Evolutionary conservation across 495 filamentous ascomycete genomes (phyloP).

Genomic region (Hyphodiscus hymeniophilus): DNA sequence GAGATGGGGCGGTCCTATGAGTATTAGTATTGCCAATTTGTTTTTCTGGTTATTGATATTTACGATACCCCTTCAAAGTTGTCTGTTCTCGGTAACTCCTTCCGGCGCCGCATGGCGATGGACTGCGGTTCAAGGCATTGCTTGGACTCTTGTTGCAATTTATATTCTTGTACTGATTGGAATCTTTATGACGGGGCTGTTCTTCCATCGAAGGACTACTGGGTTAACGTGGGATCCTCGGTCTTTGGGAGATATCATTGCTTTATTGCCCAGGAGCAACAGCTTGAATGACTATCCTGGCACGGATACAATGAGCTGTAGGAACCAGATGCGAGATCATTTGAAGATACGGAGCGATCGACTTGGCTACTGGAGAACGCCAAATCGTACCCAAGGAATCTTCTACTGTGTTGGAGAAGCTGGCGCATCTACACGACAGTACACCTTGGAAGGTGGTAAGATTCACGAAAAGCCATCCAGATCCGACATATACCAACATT

Average conservation of each 20-base stretch:
- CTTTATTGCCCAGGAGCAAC: conserved; percentile 72
- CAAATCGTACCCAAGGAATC: conserved; percentile 21
- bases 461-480: conserved; percentile 26
- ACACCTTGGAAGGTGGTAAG: conserved; percentile 37
- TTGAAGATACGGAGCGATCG: conserved; percentile 48
- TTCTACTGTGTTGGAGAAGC: conserved; percentile 62
- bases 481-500: not conserved
- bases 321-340: conserved; percentile 34
- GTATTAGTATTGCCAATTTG: conserved; percentile 45
- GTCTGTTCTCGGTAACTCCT: conserved; percentile 52
- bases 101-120: conserved; percentile 58
- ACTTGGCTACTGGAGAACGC: conserved; percentile 67
- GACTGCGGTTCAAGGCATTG: conserved; percentile 65
- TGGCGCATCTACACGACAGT: conserved; percentile 45
- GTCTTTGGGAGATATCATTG: conserved; percentile 70
- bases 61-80: conserved; percentile 57
- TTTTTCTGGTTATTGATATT: conserved; percentile 57
- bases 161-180: conserved; percentile 60
- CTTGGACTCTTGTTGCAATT: conserved; percentile 68
- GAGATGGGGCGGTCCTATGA: conserved; percentile 43
- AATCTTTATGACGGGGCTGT: conserved; percentile 37
- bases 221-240: conserved; percentile 79
- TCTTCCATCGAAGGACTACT: conserved; percentile 44
- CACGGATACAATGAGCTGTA: conserved; percentile 43
- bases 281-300: conserved; percentile 58